These are phyloP conservation scores for Monilinia polystroma DNA, from an alignment of 2,329 filamentous ascomycete species.

Conservation along the genomic window DNA sequence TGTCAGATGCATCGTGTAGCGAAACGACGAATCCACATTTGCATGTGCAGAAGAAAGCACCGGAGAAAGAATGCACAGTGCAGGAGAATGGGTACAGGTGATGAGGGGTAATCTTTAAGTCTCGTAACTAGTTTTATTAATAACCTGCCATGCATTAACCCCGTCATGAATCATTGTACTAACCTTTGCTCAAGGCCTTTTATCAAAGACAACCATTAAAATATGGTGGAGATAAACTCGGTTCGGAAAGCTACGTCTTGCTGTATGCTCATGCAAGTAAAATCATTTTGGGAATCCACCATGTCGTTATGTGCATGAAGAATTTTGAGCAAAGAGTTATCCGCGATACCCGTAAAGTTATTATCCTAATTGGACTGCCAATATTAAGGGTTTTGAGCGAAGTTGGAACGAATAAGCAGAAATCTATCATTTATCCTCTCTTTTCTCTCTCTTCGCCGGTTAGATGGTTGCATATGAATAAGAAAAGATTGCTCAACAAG, in stretches of 20 bases:
- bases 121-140: neutral
- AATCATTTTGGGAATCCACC: constrained; percentile 22
- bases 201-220: constrained; percentile 6
- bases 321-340: constrained; percentile 5
- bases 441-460: neutral
- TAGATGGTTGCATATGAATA: neutral
- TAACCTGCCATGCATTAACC: neutral
- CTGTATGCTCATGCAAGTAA: constrained; percentile 17
- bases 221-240: constrained; percentile 20
- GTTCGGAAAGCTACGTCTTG: constrained; percentile 15
- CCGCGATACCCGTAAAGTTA: constrained; percentile 15
- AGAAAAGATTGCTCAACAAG: neutral
- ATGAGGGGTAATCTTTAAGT: constrained; percentile 12
- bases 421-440: constrained; percentile 3
- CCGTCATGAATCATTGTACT: neutral
- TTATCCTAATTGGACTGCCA: constrained; percentile 13
- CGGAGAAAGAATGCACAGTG: neutral
- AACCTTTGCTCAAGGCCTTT: neutral
- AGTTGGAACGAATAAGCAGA: constrained; percentile 4
- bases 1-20: constrained; percentile 19
- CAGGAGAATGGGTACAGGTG: constrained; percentile 4
- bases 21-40: constrained; percentile 6
- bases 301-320: constrained; percentile 22
- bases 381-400: neutral
- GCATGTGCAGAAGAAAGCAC: constrained; percentile 17